Conservation (phyloP, 495 filamentous ascomycete genomes). For the Neurospora discreta region DNA sequence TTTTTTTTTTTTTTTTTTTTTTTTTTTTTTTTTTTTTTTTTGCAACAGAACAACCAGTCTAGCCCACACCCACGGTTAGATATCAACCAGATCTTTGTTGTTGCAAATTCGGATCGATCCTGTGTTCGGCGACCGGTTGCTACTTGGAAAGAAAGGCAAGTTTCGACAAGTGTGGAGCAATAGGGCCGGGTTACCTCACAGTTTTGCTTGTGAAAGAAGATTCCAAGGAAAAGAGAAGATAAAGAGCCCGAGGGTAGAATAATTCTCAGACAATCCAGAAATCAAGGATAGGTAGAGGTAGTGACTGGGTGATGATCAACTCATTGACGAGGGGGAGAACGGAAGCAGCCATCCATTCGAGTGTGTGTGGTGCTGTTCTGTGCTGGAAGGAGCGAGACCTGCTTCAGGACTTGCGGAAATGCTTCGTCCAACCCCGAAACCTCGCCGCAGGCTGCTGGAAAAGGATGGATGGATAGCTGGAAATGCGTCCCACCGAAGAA, state of each 20-base stretch:
- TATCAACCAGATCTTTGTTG: not conserved
- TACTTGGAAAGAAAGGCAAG: not conserved
- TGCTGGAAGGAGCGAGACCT: not conserved
- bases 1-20: no score
- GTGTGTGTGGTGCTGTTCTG: not conserved
- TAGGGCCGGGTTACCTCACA: not conserved
- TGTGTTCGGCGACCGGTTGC: not conserved
- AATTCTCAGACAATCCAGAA: no score
- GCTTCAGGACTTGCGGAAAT: no score
- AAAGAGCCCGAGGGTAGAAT: not conserved
- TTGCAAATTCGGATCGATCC: not conserved
- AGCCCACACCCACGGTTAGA: not conserved
- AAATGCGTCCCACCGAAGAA: no score
- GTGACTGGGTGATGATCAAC: no score
- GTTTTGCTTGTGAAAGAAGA: not conserved
- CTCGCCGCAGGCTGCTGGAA: no score
- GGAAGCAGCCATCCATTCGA: not conserved
- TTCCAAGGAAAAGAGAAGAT: not conserved
- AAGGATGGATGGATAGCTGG: no score
- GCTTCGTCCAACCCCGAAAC: no score
- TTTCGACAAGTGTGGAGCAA: not conserved
- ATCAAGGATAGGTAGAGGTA: no score
- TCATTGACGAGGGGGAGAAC: not conserved
- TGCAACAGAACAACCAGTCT: no score
- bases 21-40: no score